Base-by-base conservation (phyloP, 2,329 filamentous ascomycete genomes). In the Penicillium sclerotigenum region DNA sequence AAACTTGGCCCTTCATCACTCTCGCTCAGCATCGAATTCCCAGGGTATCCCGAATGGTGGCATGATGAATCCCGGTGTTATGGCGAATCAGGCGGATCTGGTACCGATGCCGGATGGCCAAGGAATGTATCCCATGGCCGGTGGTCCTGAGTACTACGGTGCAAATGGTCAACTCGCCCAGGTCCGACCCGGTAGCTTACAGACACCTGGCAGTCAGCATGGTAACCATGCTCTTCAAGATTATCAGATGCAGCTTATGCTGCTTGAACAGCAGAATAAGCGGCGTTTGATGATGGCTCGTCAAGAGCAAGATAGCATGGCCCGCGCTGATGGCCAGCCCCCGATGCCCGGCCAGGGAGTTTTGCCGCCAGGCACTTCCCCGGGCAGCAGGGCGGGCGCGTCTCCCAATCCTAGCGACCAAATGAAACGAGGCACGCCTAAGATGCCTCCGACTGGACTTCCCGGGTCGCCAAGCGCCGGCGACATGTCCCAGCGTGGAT, bases 51-150 rank as follows among this genome's bases (percentile, higher is more conserved):
- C 86, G 65, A 90, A 86, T 88, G 80, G 82, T 88, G 80, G 82
- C 74, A 82, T 85, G 76, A 80, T 80, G 75, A 84, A 81, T 76
- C 84, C 67, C 60, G 87, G 84, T 64, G 73, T 78, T 50, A 89
- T 91, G 67, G 86, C 86, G 63, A 84, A 83, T 57, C 90, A 94
- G 78, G 87, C 87, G 63, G 94, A 91, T 41, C 89, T 96, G 87
- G 89, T 94, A 78, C 78, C 85, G 67, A 88, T 87, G 68, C 84
- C 87, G 58, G 87, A 91, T 64, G 84, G 68, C 50, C 75, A 77
- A 61, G 72, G 64, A 64, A 68, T 75, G 63, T 73, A 77, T 63
- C 72, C 71, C 34, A 72, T 78, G 68, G 41, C 40, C n/a, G 47
- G 47, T 34, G 73, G 72, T 60, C 67, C 65, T 58, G 73, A 76